Conservation (phyloP, 2,329 filamentous ascomycete species). For the Arthrobotrys entomopaga region DNA sequence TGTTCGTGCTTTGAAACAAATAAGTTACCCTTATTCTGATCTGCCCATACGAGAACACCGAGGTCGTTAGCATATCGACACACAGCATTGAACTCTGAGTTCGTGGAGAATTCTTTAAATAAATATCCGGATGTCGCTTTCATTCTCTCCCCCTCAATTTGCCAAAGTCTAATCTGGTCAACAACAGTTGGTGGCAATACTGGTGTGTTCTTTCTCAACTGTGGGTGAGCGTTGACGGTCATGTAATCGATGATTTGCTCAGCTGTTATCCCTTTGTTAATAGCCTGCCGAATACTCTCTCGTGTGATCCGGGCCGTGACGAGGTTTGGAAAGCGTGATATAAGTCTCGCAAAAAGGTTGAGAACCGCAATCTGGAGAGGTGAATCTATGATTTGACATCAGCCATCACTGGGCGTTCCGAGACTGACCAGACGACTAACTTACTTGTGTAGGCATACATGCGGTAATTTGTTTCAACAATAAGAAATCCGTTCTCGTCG, state of each 20-base stretch:
- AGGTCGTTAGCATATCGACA: conserved; percentile 86
- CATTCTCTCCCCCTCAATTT: conserved; percentile 95
- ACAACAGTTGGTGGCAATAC: conserved; percentile 94
- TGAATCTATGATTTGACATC: conserved; percentile 66
- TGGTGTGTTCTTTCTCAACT: conserved; percentile 76
- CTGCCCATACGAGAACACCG: conserved; percentile 88
- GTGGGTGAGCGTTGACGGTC: conserved; percentile 89
- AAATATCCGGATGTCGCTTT: conserved; percentile 83
- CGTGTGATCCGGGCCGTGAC: conserved; percentile 91
- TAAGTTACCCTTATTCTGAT: conserved; percentile 81
- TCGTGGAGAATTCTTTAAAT: conserved; percentile 84
- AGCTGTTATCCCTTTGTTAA: conserved; percentile 88
- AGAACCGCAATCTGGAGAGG: conserved; percentile 94
- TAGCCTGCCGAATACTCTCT: conserved; percentile 84
- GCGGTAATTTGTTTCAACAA: conserved; percentile 97
- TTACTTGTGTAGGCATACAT: conserved; percentile 89
- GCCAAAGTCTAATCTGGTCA: conserved; percentile 97
- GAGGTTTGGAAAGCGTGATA: conserved; percentile 92
- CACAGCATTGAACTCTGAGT: conserved; percentile 76
- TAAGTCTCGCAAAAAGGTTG: conserved; percentile 85
- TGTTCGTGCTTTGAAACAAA: conserved; percentile 93
- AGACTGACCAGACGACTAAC: background rate
- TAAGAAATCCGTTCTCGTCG: conserved; percentile 79
- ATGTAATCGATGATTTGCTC: conserved; percentile 96
- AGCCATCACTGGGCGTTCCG: background rate